Evolutionary conservation across 768 basidiomycete species (phyloP), one percentile per base, ranked within the genome.

Genomic region (Boletus pseudo-olivaceus): DNA sequence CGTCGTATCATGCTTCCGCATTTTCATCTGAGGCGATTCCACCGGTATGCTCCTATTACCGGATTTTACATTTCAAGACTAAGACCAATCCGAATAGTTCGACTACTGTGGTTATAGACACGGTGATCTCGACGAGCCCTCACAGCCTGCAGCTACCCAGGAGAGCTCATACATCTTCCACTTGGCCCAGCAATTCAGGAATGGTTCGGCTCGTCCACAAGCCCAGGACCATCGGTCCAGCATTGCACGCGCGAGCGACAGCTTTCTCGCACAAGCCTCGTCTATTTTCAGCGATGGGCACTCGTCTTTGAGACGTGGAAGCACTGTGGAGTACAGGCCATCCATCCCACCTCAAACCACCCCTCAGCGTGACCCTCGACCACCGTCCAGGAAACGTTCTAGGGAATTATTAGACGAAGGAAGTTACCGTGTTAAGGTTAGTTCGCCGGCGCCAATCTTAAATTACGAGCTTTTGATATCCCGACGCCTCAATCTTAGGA

Each of bases 191-290:
- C 67, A 67, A 29, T 52, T 60, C 45, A 63, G 60, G 45, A 55
- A 51, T 47, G 51, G 49, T 7, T 53, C 57, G 14, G 47, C 34
- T 2, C 67, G 67, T 46, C 49, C 64, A n/a, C 67, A 63, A 8
- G 53, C 54, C 9, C 65, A 70, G 50, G 71, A 71, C 53, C 58
- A 70, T 51, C 65, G 71, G 19, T 63, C 66, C 14, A 67, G 58
- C 49, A 72, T 70, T 5, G 68, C 69, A 37, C 67, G 65, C 23
- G 70, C 65, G 5, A 71, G 71, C 52, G 68, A 70, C 56, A 61
- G 53, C 34, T 70, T 71, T 58, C 68, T 69, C 29, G 60, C 69
- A 29, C 67, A 68, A 48, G 71, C 55, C 20, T 71, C 71, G 0
- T 67, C 68, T 7, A 58, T 72, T 51, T 67, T 66, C 43, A 65